Evolutionary conservation across 2,329 filamentous ascomycete species (phyloP).

Genomic region (Xylariaceae sp.): DNA sequence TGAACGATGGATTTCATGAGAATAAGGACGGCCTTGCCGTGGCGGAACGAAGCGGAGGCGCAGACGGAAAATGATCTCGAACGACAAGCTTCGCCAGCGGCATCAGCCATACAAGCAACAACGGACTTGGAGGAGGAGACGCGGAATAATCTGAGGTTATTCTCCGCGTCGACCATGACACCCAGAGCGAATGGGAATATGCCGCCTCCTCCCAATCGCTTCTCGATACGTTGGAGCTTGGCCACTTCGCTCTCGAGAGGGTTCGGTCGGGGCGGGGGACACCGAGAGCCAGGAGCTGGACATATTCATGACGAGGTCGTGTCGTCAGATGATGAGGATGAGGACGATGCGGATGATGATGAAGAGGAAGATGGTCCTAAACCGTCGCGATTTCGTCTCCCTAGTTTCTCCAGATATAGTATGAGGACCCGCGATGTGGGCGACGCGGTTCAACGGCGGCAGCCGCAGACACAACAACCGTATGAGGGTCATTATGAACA

Average conservation of each 20-base stretch:
- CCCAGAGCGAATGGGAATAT: constrained; percentile 41
- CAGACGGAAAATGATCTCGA: not conserved
- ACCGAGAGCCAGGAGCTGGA: too few relatives aligned
- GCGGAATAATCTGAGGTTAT: not conserved
- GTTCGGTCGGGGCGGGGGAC: too few relatives aligned
- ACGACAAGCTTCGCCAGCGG: not conserved
- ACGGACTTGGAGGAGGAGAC: not conserved
- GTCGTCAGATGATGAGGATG: constrained; percentile 11
- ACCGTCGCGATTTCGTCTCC: too few relatives aligned
- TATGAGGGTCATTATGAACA: too few relatives aligned
- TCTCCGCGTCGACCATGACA: not conserved
- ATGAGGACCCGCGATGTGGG: too few relatives aligned
- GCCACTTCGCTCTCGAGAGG: too few relatives aligned
- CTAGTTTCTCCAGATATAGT: too few relatives aligned
- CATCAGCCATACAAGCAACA: not conserved
- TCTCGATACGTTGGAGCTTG: too few relatives aligned
- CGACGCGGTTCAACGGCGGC: too few relatives aligned
- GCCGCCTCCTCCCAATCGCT: constrained; percentile 35
- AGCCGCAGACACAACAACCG: too few relatives aligned
- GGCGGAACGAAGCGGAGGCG: not conserved
- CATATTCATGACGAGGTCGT: too few relatives aligned
- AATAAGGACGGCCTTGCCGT: not conserved
- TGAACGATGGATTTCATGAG: not conserved
- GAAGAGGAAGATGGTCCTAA: constrained; percentile 6
- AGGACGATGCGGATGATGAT: not conserved